phyloP scores from a whole-genome alignment of 2,329 filamentous ascomycete species.

The Cladorrhinum sp. region DNA sequence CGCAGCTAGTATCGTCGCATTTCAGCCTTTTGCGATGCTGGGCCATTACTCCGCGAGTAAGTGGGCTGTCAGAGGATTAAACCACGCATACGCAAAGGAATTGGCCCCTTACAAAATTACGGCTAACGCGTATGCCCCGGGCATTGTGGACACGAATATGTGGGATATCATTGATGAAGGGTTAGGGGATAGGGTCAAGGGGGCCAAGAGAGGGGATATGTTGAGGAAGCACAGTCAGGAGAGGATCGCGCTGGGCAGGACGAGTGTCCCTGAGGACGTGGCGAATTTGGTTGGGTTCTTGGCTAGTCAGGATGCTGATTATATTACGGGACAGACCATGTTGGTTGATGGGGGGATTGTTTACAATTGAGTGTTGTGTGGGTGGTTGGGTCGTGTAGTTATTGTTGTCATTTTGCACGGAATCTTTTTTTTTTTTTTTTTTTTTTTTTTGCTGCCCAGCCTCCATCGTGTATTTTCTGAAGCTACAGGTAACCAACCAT shows the following conservation, averaged over 20 bases:
- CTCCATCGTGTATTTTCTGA: too few species aligned
- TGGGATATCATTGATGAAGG: constrained; percentile 66
- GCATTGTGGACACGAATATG: constrained; percentile 65
- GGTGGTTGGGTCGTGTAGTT: not conserved
- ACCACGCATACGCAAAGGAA: constrained; percentile 64
- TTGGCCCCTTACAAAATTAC: constrained; percentile 63
- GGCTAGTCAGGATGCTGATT: constrained; percentile 31
- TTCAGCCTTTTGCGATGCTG: constrained; percentile 57
- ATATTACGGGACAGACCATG: constrained; percentile 24
- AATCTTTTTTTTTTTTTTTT: too few species aligned
- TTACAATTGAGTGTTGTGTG: constrained; percentile 12
- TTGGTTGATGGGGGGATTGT: constrained; percentile 24
- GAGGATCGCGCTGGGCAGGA: constrained; percentile 37
- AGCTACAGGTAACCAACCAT: too few species aligned
- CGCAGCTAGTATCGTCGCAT: constrained; percentile 54
- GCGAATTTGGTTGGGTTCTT: constrained; percentile 45
- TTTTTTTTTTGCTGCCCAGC: too few species aligned
- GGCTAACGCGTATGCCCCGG: constrained; percentile 64
- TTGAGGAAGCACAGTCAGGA: constrained; percentile 20
- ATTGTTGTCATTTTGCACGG: not conserved
- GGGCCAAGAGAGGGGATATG: constrained; percentile 33
- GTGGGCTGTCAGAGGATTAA: constrained; percentile 64
- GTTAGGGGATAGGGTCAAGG: constrained; percentile 48
- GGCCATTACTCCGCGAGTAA: constrained; percentile 64
- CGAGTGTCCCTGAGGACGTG: constrained; percentile 49